These are phyloP conservation scores for Xylaria sp. DNA, from an alignment of 2,329 filamentous ascomycete species.

Conservation along the genomic window DNA sequence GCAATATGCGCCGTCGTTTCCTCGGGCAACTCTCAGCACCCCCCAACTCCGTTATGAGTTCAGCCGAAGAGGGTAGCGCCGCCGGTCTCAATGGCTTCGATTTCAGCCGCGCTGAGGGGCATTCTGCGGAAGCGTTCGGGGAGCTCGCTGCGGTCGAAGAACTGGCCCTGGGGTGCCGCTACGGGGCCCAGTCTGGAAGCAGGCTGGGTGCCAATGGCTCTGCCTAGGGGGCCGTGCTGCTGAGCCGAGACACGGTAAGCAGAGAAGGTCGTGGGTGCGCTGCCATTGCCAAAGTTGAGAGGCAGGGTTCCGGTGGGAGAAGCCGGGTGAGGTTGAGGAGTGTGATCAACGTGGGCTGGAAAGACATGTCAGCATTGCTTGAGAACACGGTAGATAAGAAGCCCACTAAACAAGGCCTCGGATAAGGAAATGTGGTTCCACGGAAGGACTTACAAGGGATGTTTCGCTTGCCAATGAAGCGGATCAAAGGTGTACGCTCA, in stretches of 20 bases:
- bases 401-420: neutral
- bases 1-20: conserved; percentile 9
- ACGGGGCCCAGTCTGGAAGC: conserved; percentile 71
- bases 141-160: conserved; percentile 85
- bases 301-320: conserved; percentile 63
- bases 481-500: conserved; percentile 57
- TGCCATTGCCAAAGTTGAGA: conserved; percentile 39
- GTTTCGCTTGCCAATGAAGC: conserved; percentile 56
- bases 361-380: conserved; percentile 19
- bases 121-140: conserved; percentile 75
- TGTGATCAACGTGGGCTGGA: conserved; percentile 65
- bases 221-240: conserved; percentile 70
- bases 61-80: conserved; percentile 60
- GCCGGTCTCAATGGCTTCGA: conserved; percentile 91
- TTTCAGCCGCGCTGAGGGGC: conserved; percentile 73
- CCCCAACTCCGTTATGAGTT: conserved; percentile 15
- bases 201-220: conserved; percentile 47
- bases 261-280: conserved; percentile 60
- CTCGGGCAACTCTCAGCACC: neutral
- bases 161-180: conserved; percentile 64
- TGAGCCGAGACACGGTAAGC: conserved; percentile 72
- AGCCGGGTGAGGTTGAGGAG: conserved; percentile 67
- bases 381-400: neutral
- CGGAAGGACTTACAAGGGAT: conserved; percentile 46
- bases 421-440: neutral